phyloP scores from a whole-genome alignment of 2,329 filamentous ascomycete species.

The Chaetomiaceae sp. region DNA sequence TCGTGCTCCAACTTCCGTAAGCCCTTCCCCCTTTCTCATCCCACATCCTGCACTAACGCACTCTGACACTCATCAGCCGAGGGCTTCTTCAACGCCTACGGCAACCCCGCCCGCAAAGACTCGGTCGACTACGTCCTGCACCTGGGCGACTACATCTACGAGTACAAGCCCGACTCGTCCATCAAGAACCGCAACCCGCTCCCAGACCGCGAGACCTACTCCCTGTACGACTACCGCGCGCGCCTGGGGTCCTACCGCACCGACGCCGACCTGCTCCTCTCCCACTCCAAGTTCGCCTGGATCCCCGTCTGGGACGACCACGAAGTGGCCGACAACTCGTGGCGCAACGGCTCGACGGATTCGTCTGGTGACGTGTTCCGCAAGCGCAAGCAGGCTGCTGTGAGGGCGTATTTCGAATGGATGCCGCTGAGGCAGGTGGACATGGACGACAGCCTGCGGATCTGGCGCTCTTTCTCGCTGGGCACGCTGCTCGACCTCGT shows the following conservation, averaged over 20 bases:
- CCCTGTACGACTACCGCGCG: constrained; percentile 56
- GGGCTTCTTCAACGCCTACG: constrained; percentile 58
- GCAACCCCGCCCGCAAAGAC: constrained; percentile 55
- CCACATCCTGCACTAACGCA: not conserved
- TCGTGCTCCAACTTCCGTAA: constrained; percentile 65
- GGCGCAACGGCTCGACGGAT: constrained; percentile 62
- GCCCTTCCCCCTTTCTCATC: constrained; percentile 22
- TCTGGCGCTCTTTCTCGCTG: constrained; percentile 64
- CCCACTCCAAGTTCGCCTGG: constrained; percentile 55
- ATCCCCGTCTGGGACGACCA: constrained; percentile 64
- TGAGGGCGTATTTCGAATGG: constrained; percentile 67
- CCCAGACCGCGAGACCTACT: constrained; percentile 48
- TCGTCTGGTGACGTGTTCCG: constrained; percentile 65
- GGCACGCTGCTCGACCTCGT: constrained; percentile 63
- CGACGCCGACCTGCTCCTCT: constrained; percentile 55
- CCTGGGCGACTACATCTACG: constrained; percentile 62
- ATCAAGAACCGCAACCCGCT: constrained; percentile 47
- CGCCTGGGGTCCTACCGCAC: constrained; percentile 55
- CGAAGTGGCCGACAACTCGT: constrained; percentile 57
- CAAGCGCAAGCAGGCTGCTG: constrained; percentile 68
- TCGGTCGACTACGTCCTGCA: constrained; percentile 58
- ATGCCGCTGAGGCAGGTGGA: constrained; percentile 54
- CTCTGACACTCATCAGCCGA: constrained; percentile 34
- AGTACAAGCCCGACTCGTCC: constrained; percentile 46
- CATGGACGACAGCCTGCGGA: constrained; percentile 64